Conservation (phyloP, 2,329 filamentous ascomycete species). For the Acrocalymma vagum region DNA sequence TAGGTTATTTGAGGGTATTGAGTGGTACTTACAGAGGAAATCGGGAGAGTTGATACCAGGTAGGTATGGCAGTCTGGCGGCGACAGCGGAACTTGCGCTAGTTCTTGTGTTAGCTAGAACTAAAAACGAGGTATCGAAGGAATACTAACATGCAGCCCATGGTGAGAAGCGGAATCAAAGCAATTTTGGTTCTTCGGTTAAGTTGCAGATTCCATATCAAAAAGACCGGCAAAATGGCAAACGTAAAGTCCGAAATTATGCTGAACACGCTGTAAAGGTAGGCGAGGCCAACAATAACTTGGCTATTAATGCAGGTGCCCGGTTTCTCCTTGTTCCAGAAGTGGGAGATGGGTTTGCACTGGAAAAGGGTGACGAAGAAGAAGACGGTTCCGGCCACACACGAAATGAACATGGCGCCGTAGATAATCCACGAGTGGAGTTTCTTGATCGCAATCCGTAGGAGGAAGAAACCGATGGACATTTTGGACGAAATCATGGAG, state of each 20-base stretch:
- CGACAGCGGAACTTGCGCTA: slow-evolving; percentile 43
- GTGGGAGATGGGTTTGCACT: slow-evolving; percentile 59
- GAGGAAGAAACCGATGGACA: slow-evolving; percentile 43
- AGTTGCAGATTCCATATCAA: slow-evolving; percentile 62
- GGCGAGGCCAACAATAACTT: slow-evolving; percentile 51
- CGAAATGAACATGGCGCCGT: slow-evolving; percentile 45
- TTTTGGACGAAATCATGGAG: slow-evolving; percentile 42
- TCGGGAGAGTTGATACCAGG: slow-evolving; percentile 36
- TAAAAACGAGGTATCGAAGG: not conserved
- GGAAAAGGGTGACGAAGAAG: slow-evolving; percentile 60
- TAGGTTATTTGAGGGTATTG: not conserved
- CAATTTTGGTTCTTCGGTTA: slow-evolving; percentile 58
- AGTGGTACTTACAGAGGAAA: slow-evolving; percentile 38
- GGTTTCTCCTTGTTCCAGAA: slow-evolving; percentile 56
- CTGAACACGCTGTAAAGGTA: slow-evolving; percentile 58
- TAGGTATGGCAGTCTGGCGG: slow-evolving; percentile 40
- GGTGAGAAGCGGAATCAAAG: slow-evolving; percentile 57
- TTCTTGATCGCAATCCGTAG: slow-evolving; percentile 39
- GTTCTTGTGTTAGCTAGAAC: slow-evolving; percentile 7
- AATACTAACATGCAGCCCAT: slow-evolving; percentile 58
- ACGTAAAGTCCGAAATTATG: slow-evolving; percentile 57
- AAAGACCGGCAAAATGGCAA: slow-evolving; percentile 59
- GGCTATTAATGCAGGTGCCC: slow-evolving; percentile 53
- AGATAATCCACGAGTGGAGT: slow-evolving; percentile 47
- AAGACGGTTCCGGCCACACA: slow-evolving; percentile 47